Base-by-base conservation (phyloP, 2,329 filamentous ascomycete genomes). In the Diaporthe batatas region DNA sequence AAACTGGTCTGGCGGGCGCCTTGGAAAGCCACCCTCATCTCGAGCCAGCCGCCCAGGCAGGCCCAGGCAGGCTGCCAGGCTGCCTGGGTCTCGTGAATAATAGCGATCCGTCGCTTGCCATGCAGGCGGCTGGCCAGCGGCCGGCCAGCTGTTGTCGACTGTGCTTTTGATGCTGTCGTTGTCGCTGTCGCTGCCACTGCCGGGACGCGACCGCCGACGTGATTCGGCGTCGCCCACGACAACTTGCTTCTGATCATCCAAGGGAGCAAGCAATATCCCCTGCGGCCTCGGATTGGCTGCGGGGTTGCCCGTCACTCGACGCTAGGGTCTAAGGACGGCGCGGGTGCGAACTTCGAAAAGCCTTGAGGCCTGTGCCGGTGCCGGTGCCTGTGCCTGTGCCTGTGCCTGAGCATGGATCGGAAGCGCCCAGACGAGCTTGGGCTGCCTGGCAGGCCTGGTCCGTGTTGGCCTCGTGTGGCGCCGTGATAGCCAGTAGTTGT, bases 11-110 rank as follows among this genome's bases (percentile, higher is more conserved):
- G 44, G 39, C 6, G 44, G 39, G 44, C 62, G 29, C 29, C 44
- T 7, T 36, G n/a, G 44, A 32, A 65, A 68, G 53, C 69, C 68
- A 71, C 25, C 29, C 34, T 51, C 47, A 47, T 65, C 59, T 72
- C 65, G 49, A 54, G 12, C 18, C 44, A 25, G 12, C 44, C 29
- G 7, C 29, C 23, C 10, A 49, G 14, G 7, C 44, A 47, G 44
- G 44, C 44, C 55, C 21, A 18, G n/a, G 21, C 8, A 7, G 32
- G 32, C 12, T n/a, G 49, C 25, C 14, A 7, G 25, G 29, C 44
- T 21, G 44, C 42, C 14, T 21, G 18, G 51, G n/a, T 14, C 29
- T 49, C 21, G 36, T 39, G 36, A 12, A 39, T 14, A 39, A 12
- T 14, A 39, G 54, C 21, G 23, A 12, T 1, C 57, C 12, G 23